phyloP scores from a whole-genome alignment of 768 basidiomycete species.

The Podaxis sp. region DNA sequence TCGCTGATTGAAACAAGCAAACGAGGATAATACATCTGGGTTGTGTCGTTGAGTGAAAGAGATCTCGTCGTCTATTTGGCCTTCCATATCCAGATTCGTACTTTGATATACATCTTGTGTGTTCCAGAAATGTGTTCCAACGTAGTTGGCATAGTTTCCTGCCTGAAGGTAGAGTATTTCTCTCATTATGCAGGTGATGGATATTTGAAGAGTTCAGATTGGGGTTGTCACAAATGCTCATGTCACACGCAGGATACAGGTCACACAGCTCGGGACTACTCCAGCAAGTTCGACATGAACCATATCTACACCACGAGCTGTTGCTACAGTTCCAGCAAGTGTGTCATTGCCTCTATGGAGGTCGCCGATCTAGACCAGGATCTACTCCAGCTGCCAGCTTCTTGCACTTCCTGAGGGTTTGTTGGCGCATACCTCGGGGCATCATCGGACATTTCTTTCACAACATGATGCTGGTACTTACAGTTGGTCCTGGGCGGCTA shows the following conservation, averaged over 20 bases:
- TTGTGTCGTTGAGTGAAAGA: conserved; percentile 63
- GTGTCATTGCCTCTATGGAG: neutral
- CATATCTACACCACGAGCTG: no score
- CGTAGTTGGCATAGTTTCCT: conserved; percentile 63
- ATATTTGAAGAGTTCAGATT: neutral
- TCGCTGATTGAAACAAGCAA: neutral
- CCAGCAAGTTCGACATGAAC: no score
- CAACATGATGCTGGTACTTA: neutral
- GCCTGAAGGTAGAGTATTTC: conserved; percentile 82
- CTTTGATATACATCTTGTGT: conserved; percentile 71
- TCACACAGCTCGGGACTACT: neutral
- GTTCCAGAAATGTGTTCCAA: conserved; percentile 82
- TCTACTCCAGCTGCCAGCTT: neutral
- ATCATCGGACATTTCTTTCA: conserved; percentile 23
- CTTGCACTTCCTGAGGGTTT: neutral
- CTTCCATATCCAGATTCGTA: conserved; percentile 43
- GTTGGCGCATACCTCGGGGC: conserved; percentile 24
- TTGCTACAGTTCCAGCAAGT: neutral
- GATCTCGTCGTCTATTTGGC: conserved; percentile 48
- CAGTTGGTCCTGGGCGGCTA: conserved; percentile 1
- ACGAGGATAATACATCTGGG: neutral
- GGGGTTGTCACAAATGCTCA: neutral
- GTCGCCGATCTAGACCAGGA: neutral
- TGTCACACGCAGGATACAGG: neutral
- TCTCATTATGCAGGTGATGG: conserved; percentile 46